Percentiles rank a stretch among this genome's conserved stretches.
These are phyloP conservation scores for Raffaelea albimanens DNA, from an alignment of 2,329 filamentous ascomycete species.

Conservation along the genomic window DNA sequence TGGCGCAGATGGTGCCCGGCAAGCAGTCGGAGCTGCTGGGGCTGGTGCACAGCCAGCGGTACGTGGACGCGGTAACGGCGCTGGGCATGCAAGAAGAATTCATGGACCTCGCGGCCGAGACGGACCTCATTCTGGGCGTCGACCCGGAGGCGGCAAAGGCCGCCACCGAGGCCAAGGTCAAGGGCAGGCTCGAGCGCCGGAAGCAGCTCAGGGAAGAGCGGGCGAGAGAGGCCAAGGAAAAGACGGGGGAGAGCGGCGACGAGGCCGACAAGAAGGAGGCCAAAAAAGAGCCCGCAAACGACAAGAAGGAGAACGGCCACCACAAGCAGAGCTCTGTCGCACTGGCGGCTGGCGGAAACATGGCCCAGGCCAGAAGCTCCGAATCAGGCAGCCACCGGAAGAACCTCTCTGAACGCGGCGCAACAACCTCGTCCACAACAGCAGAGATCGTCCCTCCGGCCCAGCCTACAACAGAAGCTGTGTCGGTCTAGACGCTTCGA, in stretches of 20 bases:
- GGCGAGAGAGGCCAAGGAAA: slow-evolving; percentile 19
- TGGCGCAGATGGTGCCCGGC: slow-evolving; percentile 78
- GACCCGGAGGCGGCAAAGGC: slow-evolving; percentile 27
- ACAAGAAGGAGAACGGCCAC: not conserved
- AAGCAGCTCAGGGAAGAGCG: not conserved
- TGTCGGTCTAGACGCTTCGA: no score
- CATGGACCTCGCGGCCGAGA: slow-evolving; percentile 49
- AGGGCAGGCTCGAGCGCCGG: slow-evolving; percentile 20
- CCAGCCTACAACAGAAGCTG: no score
- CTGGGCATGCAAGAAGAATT: slow-evolving; percentile 50
- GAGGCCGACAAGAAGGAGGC: slow-evolving; percentile 14
- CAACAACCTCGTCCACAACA: not conserved
- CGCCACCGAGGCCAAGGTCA: slow-evolving; percentile 27
- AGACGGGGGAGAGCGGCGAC: slow-evolving; percentile 23
- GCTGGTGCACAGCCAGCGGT: slow-evolving; percentile 60
- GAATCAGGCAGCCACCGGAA: slow-evolving; percentile 5
- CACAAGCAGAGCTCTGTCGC: slow-evolving; percentile 13
- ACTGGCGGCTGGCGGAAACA: slow-evolving; percentile 35
- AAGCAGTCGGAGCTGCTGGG: slow-evolving; percentile 55
- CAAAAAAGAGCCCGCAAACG: not conserved
- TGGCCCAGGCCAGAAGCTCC: slow-evolving; percentile 15
- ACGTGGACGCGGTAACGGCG: slow-evolving; percentile 56
- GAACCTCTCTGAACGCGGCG: slow-evolving; percentile 21
- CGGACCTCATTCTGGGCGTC: slow-evolving; percentile 56
- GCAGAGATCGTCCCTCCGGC: no score